Evolutionary conservation across 768 basidiomycete species (phyloP), one percentile per base, ranked within the genome.

Genomic region (Gloeopeniophorella convolvens): DNA sequence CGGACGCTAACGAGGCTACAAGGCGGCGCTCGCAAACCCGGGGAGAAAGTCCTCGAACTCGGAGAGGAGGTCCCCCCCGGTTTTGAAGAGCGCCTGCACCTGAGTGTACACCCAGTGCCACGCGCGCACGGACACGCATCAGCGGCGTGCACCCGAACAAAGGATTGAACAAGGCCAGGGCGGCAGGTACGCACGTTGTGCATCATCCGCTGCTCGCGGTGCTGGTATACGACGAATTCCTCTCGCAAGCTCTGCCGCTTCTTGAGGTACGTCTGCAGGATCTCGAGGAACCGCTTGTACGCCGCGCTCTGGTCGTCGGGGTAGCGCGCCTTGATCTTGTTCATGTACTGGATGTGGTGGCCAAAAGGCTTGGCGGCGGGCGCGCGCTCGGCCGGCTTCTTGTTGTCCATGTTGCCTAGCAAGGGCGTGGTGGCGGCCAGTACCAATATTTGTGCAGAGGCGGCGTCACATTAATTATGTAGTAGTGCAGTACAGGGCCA

Each of bases 251-350:
- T 59, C 59, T 73, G 49, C 53, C 71, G 62, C 57, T 94, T 87
- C 63, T 88, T 89, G 62, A 89, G 86, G 69, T 90, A 89, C 36
- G 84, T 79, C 68, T 92, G 89, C 54, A 92, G 68, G 40, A 92
- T 88, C 69, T 92, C 89, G 59, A 92, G 69, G 62, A 92, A 92
- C 61, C 86, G 83, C 66, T 90, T 90, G 69, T 92, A 92, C 18
- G 57, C 56, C 27, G 86, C 93, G 60, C 91, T 90, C n/a, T 86
- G 82, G 52, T 96, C 92, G 57, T 86, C 82, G 10, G 79, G 69
- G 66, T 85, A 98, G 18, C 93, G 83, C 15, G 82, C 82, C 70
- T 98, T 98, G 73, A 99, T 98, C 73, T 94, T 95, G 78, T 96
- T 97, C 60, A 99, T 82, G 66, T 94, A 99, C 60, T 91, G 83